These are phyloP conservation scores for Citrullus mucosospermus DNA, from an alignment of 306 rosid genomes.

Conservation along the genomic window DNA sequence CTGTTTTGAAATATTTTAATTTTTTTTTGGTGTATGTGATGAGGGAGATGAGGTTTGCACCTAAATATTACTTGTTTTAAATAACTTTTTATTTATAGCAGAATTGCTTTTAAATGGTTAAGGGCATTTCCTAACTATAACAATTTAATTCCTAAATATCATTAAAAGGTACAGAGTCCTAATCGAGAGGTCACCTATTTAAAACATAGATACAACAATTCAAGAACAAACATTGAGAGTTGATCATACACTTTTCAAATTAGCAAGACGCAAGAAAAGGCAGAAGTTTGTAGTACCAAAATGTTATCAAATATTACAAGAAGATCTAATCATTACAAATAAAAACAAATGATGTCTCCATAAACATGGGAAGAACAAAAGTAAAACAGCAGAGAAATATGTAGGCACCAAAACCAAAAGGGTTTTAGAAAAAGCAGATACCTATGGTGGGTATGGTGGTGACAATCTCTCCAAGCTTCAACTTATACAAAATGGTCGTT, in stretches of 20 bases:
- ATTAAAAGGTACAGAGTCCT: too few species aligned
- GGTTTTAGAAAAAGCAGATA: slow-evolving; percentile 5
- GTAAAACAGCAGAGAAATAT: background rate
- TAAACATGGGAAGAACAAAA: background rate
- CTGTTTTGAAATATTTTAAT: too few species aligned
- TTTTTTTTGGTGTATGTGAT: too few species aligned
- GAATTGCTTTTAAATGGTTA: too few species aligned
- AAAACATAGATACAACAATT: too few species aligned
- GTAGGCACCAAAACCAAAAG: background rate
- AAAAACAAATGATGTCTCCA: background rate
- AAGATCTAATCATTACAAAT: background rate
- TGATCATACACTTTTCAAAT: background rate
- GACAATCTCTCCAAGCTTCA: slow-evolving; percentile 55
- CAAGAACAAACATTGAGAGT: too few species aligned
- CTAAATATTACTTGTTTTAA: too few species aligned
- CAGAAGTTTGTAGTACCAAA: background rate
- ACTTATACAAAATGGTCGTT: slow-evolving; percentile 46
- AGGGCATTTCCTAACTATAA: too few species aligned
- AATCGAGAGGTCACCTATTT: too few species aligned
- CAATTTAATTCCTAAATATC: too few species aligned
- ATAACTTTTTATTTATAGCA: too few species aligned
- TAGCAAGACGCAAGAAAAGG: background rate
- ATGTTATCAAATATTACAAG: background rate
- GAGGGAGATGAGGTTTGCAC: too few species aligned
- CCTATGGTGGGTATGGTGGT: slow-evolving; percentile 91